Conservation (phyloP, 768 basidiomycete species). For the Mrakia blollopis region DNA sequence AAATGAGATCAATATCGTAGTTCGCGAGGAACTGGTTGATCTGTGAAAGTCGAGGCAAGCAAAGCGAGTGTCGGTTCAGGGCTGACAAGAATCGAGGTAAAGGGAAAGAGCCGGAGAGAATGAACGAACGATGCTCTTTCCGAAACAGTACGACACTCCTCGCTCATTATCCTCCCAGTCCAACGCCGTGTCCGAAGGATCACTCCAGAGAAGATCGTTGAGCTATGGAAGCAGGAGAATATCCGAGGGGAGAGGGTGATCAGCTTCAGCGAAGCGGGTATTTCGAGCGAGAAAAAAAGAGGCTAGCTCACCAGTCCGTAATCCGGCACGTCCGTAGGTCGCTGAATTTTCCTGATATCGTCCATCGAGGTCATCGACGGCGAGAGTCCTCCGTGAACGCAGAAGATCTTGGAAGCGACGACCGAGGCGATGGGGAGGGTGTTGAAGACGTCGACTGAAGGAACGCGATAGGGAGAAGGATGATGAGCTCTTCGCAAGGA, state of each 20-base stretch:
- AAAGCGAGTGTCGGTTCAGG: neutral
- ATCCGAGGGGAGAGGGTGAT: neutral
- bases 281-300: neutral
- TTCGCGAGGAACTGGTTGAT: constrained; percentile 84
- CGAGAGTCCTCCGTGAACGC: constrained; percentile 80
- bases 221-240: constrained; percentile 44
- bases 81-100: neutral
- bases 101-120: neutral
- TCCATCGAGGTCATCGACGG: constrained; percentile 67
- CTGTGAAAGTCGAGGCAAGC: neutral
- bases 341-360: constrained; percentile 93
- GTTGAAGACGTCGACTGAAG: constrained; percentile 86
- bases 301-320: constrained; percentile 60
- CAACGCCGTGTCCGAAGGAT: constrained; percentile 92
- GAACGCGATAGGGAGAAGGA: neutral
- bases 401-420: constrained; percentile 98
- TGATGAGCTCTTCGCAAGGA: neutral
- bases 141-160: constrained; percentile 98
- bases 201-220: constrained; percentile 96
- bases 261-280: neutral
- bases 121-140: constrained; percentile 64
- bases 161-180: constrained; percentile 99
- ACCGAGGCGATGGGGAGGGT: constrained; percentile 97
- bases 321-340: constrained; percentile 97
- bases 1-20: constrained; percentile 61